phyloP scores from a whole-genome alignment of 1,284 basidiomycete genomes.

The Sporisorium reilianum region DNA sequence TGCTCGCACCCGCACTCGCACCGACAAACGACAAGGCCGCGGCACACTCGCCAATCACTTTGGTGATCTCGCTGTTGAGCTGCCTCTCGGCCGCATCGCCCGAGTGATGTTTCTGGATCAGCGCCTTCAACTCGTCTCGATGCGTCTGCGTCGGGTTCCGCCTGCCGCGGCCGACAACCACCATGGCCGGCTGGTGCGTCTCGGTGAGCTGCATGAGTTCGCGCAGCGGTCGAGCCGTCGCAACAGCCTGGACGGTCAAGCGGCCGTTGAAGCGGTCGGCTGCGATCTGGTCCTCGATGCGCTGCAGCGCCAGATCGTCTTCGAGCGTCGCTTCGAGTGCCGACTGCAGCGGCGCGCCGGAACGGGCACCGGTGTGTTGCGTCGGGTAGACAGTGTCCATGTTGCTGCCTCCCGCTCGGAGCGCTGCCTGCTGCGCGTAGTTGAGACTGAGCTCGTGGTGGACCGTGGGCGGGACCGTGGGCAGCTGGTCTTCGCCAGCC shows the following conservation, averaged over 20 bases:
- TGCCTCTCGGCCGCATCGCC: slow-evolving; percentile 36
- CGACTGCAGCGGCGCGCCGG: slow-evolving; percentile 20
- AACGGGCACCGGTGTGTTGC: slow-evolving; percentile 14
- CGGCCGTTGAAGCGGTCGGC: slow-evolving; percentile 24
- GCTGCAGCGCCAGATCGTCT: slow-evolving; percentile 57
- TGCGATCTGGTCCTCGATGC: slow-evolving; percentile 43
- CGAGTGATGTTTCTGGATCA: slow-evolving; percentile 29
- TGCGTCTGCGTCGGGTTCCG: slow-evolving; percentile 62
- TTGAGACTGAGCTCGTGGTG: slow-evolving; percentile 53
- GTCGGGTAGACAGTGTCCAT: slow-evolving; percentile 61
- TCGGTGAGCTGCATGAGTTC: slow-evolving; percentile 35
- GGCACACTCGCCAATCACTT: slow-evolving; percentile 61
- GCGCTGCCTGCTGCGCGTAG: slow-evolving; percentile 15
- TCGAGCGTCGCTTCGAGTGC: slow-evolving; percentile 57
- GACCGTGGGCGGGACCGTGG: slow-evolving; percentile 54
- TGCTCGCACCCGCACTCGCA: slow-evolving; percentile 18
- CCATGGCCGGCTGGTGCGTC: slow-evolving; percentile 40
- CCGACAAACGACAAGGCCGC: slow-evolving; percentile 47
- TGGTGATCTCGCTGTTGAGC: slow-evolving; percentile 60
- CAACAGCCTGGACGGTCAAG: slow-evolving; percentile 24
- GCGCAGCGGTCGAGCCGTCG: slow-evolving; percentile 40
- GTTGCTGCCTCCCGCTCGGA: slow-evolving; percentile 21
- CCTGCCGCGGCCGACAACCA: slow-evolving; percentile 57
- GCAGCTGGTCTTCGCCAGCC: slow-evolving; percentile 39
- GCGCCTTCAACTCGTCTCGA: slow-evolving; percentile 53